Evolutionary conservation across 2,329 filamentous ascomycete species (phyloP).

Genomic region (Rhynchosporium secalis): DNA sequence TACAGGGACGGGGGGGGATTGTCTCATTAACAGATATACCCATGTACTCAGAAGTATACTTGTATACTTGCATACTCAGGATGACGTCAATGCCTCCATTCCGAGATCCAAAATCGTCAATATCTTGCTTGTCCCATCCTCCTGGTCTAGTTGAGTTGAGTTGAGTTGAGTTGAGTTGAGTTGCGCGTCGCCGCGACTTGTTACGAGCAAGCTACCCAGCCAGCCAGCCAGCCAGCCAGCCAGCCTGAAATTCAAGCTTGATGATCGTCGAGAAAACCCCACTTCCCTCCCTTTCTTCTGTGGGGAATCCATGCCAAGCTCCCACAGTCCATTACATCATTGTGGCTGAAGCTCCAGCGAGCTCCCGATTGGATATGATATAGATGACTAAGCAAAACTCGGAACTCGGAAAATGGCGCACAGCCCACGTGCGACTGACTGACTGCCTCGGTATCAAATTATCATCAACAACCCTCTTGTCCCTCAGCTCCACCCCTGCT

Average conservation of each 20-base stretch:
- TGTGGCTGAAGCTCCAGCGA: slow-evolving; percentile 12
- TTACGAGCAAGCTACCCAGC: no score
- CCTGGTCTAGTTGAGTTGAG: no score
- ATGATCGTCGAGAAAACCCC: neutral
- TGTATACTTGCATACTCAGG: neutral
- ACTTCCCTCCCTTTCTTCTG: neutral
- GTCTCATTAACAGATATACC: neutral
- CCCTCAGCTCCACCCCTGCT: neutral
- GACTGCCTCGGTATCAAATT: neutral
- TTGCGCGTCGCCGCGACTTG: no score
- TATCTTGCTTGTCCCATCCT: neutral
- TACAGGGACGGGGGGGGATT: neutral
- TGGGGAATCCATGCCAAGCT: slow-evolving; percentile 9
- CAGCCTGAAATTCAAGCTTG: neutral
- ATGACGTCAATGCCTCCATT: slow-evolving; percentile 10
- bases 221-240: no score
- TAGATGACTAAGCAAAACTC: neutral
- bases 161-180: no score
- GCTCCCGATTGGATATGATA: neutral
- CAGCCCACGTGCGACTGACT: no score
- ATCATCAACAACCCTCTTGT: neutral
- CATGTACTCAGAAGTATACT: neutral
- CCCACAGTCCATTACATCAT: slow-evolving; percentile 1
- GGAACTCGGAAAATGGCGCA: no score
- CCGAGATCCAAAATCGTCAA: neutral